Conservation (phyloP, 306 rosid genomes). For the Medicago ruthenica region DNA sequence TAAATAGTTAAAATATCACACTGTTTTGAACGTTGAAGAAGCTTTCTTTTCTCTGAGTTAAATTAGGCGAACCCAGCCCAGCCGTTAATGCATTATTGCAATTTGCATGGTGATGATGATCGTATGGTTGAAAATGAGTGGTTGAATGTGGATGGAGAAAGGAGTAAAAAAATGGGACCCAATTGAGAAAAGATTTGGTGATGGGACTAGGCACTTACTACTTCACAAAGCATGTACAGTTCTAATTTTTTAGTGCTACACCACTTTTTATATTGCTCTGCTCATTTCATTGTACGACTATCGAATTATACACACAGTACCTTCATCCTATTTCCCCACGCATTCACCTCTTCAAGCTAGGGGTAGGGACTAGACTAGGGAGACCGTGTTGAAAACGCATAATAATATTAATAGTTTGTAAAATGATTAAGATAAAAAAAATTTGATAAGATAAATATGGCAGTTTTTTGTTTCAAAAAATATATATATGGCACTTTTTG, state of each 20-base stretch:
- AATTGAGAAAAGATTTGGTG: not conserved
- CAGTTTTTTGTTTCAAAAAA: no score
- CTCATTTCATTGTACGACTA: not conserved
- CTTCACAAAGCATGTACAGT: not conserved
- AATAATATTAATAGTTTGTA: no score
- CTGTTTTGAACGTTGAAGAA: not conserved
- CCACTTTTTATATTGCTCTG: not conserved
- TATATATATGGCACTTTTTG: no score
- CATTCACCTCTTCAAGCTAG: not conserved
- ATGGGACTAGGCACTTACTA: not conserved
- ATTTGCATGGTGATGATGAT: not conserved
- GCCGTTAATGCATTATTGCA: not conserved
- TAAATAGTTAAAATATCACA: not conserved
- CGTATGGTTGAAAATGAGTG: not conserved
- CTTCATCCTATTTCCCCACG: not conserved
- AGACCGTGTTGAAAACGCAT: no score
- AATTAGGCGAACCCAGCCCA: not conserved
- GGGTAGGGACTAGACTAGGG: no score
- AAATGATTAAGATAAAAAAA: no score
- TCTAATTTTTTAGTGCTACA: not conserved
- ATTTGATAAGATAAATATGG: no score
- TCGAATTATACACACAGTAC: not conserved
- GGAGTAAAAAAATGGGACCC: not conserved
- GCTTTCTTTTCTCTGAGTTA: no score
- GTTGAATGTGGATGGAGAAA: not conserved